Evolutionary conservation across 1,139 yeast genomes (phyloP).

Genomic region (Saccharomyces hybrid): DNA sequence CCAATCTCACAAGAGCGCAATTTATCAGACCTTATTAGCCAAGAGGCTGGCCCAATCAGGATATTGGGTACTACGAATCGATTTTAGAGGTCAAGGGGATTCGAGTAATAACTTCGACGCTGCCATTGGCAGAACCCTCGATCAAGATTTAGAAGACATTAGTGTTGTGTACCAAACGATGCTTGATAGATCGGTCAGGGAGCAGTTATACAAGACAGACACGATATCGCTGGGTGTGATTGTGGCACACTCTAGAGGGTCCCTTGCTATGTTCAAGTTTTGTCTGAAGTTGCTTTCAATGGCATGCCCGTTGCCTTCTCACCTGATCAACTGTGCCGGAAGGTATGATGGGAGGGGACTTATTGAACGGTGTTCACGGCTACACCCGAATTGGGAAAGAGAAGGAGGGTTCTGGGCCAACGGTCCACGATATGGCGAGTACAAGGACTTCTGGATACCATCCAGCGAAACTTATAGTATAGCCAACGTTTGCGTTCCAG

Average conservation of each 20-base stretch:
- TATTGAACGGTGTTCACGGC: constrained; percentile 22
- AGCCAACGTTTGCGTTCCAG: constrained; percentile 43
- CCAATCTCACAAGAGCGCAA: constrained; percentile 76
- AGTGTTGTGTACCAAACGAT: constrained; percentile 34
- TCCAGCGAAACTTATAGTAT: constrained; percentile 47
- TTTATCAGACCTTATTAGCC: constrained; percentile 63
- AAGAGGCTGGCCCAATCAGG: constrained; percentile 55
- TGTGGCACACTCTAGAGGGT: constrained; percentile 76
- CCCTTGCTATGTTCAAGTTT: constrained; percentile 68
- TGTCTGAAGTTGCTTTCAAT: constrained; percentile 29
- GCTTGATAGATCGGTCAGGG: constrained; percentile 18
- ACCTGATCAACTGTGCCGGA: constrained; percentile 64
- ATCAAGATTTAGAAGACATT: constrained; percentile 63
- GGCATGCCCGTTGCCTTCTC: constrained; percentile 41
- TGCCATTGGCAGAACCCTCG: constrained; percentile 46
- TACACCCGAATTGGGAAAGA: constrained; percentile 31
- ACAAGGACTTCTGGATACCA: constrained; percentile 38
- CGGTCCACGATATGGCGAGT: constrained; percentile 47
- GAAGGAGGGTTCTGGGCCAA: constrained; percentile 35
- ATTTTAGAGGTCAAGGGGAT: constrained; percentile 79
- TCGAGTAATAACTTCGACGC: constrained; percentile 49
- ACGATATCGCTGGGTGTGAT: constrained; percentile 45
- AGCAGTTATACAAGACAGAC: constrained; percentile 37
- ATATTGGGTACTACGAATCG: constrained; percentile 61
- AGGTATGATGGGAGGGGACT: constrained; percentile 43